Percentiles rank a stretch among this genome's conserved stretches.
phyloP scores from a whole-genome alignment of 139 green algal genomes.

The Asterochloris erici region DNA sequence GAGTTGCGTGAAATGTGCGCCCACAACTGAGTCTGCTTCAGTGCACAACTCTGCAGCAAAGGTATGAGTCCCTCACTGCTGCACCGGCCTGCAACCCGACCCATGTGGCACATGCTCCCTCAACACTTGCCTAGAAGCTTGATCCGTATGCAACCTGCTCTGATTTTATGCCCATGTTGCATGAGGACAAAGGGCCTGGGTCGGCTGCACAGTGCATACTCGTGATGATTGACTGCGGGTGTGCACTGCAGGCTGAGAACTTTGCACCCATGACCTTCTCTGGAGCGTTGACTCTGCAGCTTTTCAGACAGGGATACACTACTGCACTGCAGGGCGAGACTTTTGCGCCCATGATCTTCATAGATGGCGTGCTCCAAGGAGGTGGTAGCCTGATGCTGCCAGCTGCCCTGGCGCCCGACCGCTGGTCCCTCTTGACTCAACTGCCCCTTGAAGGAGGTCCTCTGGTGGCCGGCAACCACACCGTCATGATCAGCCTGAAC shows the following conservation, averaged over 20 bases:
- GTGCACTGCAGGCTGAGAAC: neutral
- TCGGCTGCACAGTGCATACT: neutral
- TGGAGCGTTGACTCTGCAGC: neutral
- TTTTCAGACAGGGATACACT: neutral
- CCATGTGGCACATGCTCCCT: neutral
- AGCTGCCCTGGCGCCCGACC: conserved; percentile 14
- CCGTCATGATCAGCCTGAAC: conserved; percentile 23
- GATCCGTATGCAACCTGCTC: neutral
- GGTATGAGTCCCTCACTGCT: too few species aligned
- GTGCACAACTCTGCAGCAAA: neutral
- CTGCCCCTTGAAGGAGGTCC: conserved; percentile 1
- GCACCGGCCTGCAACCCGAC: neutral
- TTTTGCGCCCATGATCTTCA: conserved; percentile 7
- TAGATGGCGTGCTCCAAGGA: conserved; percentile 10
- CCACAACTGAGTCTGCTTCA: neutral
- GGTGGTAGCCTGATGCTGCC: conserved; percentile 17
- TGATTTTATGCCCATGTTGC: neutral
- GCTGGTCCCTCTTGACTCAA: neutral
- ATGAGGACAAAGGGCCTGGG: neutral
- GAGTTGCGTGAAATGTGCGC: neutral
- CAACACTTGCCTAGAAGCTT: neutral
- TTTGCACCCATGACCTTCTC: neutral
- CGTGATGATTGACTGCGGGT: neutral
- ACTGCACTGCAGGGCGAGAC: conserved; percentile 1
- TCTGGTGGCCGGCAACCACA: conserved; percentile 9